Percentiles rank a stretch among this genome's conserved stretches.
Evolutionary conservation across 139 green algal species (phyloP).

Genomic region (Picochlorum sp.): DNA sequence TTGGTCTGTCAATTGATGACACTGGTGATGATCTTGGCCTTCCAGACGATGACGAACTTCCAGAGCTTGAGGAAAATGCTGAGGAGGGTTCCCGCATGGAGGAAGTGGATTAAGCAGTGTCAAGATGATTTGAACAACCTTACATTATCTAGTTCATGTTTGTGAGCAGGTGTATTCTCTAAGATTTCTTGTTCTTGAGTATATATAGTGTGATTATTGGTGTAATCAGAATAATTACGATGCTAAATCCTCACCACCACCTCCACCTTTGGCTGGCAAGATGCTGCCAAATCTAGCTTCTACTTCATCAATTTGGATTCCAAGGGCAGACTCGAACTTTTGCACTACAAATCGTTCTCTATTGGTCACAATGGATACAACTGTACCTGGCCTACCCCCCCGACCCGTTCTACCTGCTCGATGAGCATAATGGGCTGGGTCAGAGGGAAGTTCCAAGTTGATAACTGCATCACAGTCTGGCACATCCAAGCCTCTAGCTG

Average conservation of each 20-base stretch:
- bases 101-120: conserved; percentile 73
- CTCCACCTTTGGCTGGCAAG: not conserved
- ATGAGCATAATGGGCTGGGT: conserved; percentile 77
- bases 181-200: not conserved
- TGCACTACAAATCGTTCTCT: conserved; percentile 64
- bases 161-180: not conserved
- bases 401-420: conserved; percentile 68
- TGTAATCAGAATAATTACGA: too few species aligned
- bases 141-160: too few species aligned
- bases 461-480: conserved; percentile 78
- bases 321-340: conserved; percentile 47
- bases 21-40: conserved; percentile 40
- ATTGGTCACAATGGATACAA: conserved; percentile 54
- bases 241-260: not conserved
- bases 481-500: conserved; percentile 83
- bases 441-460: conserved; percentile 80
- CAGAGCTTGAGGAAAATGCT: conserved; percentile 84
- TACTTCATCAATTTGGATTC: conserved; percentile 35
- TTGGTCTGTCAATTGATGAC: conserved; percentile 96
- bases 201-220: too few species aligned
- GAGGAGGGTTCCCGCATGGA: conserved; percentile 97
- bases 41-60: conserved; percentile 65
- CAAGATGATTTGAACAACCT: conserved; percentile 2
- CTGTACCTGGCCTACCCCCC: conserved; percentile 43
- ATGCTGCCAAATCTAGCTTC: conserved; percentile 12